Percentiles rank a stretch among this genome's conserved stretches.
These are phyloP conservation scores for Amanita exitialis DNA, from an alignment of 768 basidiomycete species.

Conservation along the genomic window DNA sequence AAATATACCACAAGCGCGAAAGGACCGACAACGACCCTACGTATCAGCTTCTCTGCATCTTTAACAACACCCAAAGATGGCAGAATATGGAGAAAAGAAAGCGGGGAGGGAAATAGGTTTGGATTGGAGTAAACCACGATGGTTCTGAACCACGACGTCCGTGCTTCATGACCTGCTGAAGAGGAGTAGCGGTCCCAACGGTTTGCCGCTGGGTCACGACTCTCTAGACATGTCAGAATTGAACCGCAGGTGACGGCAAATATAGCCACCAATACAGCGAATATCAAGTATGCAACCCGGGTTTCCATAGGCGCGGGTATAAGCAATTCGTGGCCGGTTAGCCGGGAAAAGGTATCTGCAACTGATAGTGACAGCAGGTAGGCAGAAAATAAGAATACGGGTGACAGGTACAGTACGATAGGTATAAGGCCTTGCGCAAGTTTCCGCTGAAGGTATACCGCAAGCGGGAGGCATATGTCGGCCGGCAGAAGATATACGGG, in stretches of 20 bases:
- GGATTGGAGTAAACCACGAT: slow-evolving; percentile 24
- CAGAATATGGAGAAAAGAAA: slow-evolving; percentile 30
- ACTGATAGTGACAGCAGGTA: slow-evolving; percentile 40
- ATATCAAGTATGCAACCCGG: slow-evolving; percentile 29
- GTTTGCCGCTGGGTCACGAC: slow-evolving; percentile 1
- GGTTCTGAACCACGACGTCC: slow-evolving; percentile 26
- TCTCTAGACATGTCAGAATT: slow-evolving; percentile 17
- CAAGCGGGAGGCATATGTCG: slow-evolving; percentile 31
- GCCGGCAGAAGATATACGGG: slow-evolving; percentile 33
- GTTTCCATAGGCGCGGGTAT: slow-evolving; percentile 37
- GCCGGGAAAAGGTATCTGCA: slow-evolving; percentile 21
- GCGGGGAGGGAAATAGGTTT: slow-evolving; percentile 39
- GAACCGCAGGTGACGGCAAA: slow-evolving; percentile 23
- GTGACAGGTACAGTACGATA: slow-evolving; percentile 35
- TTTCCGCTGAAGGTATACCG: slow-evolving; percentile 28
- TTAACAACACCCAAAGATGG: neutral
- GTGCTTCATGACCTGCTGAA: slow-evolving; percentile 32
- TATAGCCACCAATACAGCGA: slow-evolving; percentile 26
- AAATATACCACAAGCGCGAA: slow-evolving; percentile 17
- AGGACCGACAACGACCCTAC: slow-evolving; percentile 33
- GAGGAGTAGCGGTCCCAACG: slow-evolving; percentile 42
- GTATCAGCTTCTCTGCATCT: slow-evolving; percentile 16
- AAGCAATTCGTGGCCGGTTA: slow-evolving; percentile 1
- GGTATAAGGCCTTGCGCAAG: slow-evolving; percentile 29
- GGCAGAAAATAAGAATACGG: slow-evolving; percentile 30